Conservation (phyloP, 192 early-diverging fungal species). For the Backusella westeae region DNA sequence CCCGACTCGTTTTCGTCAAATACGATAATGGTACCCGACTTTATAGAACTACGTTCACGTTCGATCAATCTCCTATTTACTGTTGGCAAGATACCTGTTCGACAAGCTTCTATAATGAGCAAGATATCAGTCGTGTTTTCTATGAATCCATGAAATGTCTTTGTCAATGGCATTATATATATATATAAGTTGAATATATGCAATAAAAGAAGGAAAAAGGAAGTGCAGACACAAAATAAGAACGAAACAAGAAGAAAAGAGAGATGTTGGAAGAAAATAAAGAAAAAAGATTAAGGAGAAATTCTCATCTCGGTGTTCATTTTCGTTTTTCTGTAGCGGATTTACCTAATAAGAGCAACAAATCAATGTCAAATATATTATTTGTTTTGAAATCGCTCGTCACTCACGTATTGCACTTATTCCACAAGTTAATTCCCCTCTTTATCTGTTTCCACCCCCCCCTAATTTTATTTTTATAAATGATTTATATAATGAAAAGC, state of each 20-base stretch:
- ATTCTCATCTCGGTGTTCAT: slow-evolving; percentile 6
- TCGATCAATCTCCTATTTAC: slow-evolving; percentile 30
- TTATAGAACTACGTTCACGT: slow-evolving; percentile 23
- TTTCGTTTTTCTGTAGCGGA: slow-evolving; percentile 5
- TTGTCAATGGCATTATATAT: slow-evolving; percentile 21
- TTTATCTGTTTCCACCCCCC: not conserved
- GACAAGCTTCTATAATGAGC: slow-evolving; percentile 33
- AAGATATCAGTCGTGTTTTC: slow-evolving; percentile 28
- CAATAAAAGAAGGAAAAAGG: not conserved
- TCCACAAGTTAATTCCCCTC: not conserved
- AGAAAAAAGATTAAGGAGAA: slow-evolving; percentile 9
- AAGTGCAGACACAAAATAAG: not conserved
- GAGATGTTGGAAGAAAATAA: not conserved
- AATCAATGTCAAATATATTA: slow-evolving; percentile 13
- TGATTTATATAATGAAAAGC: not conserved
- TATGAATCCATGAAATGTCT: slow-evolving; percentile 32
- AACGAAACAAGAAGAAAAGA: slow-evolving; percentile 8
- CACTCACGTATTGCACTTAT: not conserved
- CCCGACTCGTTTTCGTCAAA: slow-evolving; percentile 33
- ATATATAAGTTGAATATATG: not conserved
- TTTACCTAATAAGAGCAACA: not conserved
- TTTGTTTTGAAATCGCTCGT: slow-evolving; percentile 1
- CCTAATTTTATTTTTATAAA: not conserved
- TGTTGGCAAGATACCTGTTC: slow-evolving; percentile 21
- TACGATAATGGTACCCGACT: slow-evolving; percentile 31